Evolutionary conservation across 176 grass and related monocot species (phyloP), one percentile per base, ranked within the genome.

Genomic region (Elaeis guineensis): DNA sequence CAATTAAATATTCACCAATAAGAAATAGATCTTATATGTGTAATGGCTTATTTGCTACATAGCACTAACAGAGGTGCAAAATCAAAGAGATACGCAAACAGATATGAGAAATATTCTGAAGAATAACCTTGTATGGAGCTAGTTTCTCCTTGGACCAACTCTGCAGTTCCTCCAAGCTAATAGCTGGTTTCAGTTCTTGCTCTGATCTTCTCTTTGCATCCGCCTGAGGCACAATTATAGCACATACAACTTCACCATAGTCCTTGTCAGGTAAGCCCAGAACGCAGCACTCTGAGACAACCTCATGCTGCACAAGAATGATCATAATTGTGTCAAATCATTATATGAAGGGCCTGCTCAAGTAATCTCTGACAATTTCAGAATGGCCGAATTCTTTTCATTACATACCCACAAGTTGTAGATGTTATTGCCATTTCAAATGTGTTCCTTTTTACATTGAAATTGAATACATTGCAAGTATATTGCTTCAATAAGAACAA

Each of bases 101-200:
- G 28, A 67, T 65, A 67, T 28, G 18, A 12, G 11, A 21, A 75
- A 64, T 67, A 8, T 16, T 76, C 26, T 52, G 54, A 50, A 74
- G 55, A 50, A 51, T 25, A 76, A 97, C 92, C 92, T 97, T 97
- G 57, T 97, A 90, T 80, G 92, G 92, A 78, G 92, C 92, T 71
- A 97, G 80, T 71, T 69, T 97, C 71, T 97, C 81, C 74, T 85
- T 90, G 4, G 92, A 80, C 92, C 92, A 97, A 75, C 50, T 80
- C 23, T 72, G 59, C 65, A 97, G 77, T 56, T 67, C 83, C 78
- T 88, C 75, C 66, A 97, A 82, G 44, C 73, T 90, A 56, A 96
- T 72, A 48, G 62, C 80, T 12, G 83, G 78, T 30, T 90, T 82
- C 21, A 35, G 67, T 55, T 65, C 75, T 67, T 82, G 71, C 28